These are phyloP conservation scores for Colletotrichum musae DNA, from an alignment of 2,329 filamentous ascomycete species.

Conservation along the genomic window DNA sequence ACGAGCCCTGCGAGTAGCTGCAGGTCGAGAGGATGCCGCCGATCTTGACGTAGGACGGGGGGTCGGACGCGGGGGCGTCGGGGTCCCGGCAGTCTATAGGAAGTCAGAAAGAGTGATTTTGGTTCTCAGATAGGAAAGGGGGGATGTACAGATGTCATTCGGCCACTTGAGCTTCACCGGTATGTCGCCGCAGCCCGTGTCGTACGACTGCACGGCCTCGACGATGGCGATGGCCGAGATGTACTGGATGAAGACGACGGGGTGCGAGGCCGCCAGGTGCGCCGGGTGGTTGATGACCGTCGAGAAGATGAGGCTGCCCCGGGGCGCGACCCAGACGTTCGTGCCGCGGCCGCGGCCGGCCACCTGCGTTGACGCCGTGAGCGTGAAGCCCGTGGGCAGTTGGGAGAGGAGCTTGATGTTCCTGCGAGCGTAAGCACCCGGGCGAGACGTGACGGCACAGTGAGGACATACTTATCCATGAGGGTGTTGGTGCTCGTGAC, in stretches of 20 bases:
- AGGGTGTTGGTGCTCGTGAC: conserved; percentile 95
- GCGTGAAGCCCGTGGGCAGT: conserved; percentile 88
- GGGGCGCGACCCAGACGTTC: conserved; percentile 95
- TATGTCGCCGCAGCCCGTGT: conserved; percentile 79
- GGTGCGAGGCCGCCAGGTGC: conserved; percentile 77
- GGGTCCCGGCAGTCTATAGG: conserved; percentile 75
- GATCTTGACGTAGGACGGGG: conserved; percentile 83
- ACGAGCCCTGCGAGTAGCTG: conserved; percentile 81
- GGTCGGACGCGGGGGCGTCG: conserved; percentile 59
- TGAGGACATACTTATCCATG: conserved; percentile 79
- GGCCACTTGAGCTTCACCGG: conserved; percentile 96
- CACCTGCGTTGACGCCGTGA: conserved; percentile 88
- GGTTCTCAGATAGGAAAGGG: too few species aligned
- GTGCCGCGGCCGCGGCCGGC: conserved; percentile 89
- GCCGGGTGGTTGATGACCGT: conserved; percentile 88
- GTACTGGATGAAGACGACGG: conserved; percentile 95
- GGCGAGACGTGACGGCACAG: background rate
- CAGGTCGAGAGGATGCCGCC: conserved; percentile 94
- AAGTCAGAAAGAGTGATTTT: background rate
- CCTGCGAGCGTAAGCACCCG: conserved; percentile 54
- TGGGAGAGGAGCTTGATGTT: conserved; percentile 83
- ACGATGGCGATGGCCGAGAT: conserved; percentile 90
- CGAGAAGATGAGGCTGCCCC: conserved; percentile 89
- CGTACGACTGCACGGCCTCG: conserved; percentile 86
- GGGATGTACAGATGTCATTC: conserved; percentile 85